Evolutionary conservation across 306 rosid species (phyloP), one percentile per base, ranked within the genome.

Genomic region (Calophaca sinica): DNA sequence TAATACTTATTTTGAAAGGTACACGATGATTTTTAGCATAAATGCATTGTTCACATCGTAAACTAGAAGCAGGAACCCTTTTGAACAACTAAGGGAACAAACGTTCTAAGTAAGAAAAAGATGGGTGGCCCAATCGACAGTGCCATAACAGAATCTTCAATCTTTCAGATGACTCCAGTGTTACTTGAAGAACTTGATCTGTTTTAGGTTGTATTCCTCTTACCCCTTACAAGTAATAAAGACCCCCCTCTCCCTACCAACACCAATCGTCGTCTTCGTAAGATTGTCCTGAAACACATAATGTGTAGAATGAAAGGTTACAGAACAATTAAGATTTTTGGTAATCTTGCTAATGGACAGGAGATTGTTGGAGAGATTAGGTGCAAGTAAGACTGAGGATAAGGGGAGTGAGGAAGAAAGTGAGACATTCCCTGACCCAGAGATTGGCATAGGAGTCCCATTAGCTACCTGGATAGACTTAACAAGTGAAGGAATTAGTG

Each of bases 281-380:
- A 55, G 62, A 55, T 55, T 55, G 38, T 55, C 26, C 62, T 55
- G 62, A 55, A 55, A 55, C 38, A 55, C 62, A 7, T 3, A 53
- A 28, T 55, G 38, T 8, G 62, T 8, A 55, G 36, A 28, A 57
- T 57, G n/a, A 57, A 57, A 57, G 13, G 38, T 57, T 57, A 57
- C 13, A 57, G 3, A 57, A 57, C 39, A 57, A 9, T 29, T 57
- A 53, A 53, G 31, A 2, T 53, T 53, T 50, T 50, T 50, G 6
- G 26, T 50, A 50, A 50, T 50, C 5, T 13, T 12, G 55, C 26
- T 50, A 50, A 50, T 50, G 20, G 55, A 50, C 4, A 50, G 6
- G 6, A 12, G 26, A 50, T 50, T 50, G 28, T 50, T 50, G n/a
- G 55, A 50, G 20, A 50, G 20, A 6, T 12, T n/a, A 50, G 55